Base-by-base conservation (phyloP, 1,139 yeast genomes). In the Blastobotrys arbuscula region DNA sequence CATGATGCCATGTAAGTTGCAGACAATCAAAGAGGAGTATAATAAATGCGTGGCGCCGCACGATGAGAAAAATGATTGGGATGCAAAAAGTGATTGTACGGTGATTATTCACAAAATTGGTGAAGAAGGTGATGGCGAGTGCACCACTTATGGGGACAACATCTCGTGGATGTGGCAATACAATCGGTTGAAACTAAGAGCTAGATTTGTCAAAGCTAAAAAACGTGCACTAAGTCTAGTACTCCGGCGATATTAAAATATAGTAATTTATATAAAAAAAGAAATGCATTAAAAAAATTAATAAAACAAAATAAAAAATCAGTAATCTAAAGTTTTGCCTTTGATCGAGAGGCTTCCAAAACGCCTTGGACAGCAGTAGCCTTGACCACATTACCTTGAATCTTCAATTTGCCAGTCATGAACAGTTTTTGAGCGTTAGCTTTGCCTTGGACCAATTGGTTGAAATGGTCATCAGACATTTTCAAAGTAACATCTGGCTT, bases 301-400 rank as follows among this genome's bases (percentile, higher is more conserved):
- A 33, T 19, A 40, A 12, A 13, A 40, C 24, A 28, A 30, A 28
- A 31, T 16, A 13, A 28, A 10, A 3, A 40, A 26, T 18, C 5
- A 40, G 7, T 40, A 40, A 30, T 40, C 18, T 24, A n/a, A 8
- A 35, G 12, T 18, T 77, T 77, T 44, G 80, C 67, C 66, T 72
- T 71, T 20, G 66, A 59, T 60, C 76, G 81, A 49, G 84, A 77
- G 49, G 78, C 69, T 74, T 83, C 83, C 71, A 86, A 77, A 45
- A 86, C 81, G 44, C 77, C 70, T 70, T 86, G 95, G 55, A 85
- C 79, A 53, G 81, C 77, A 50, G 90, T 80, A 53, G 95, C 95
- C 76, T 87, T 86, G 90, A 84, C 84, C 73, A 86, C 83, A 72
- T 86, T 85, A 61, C 95, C 95, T 75, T 81, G 84, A 58, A 86